These are phyloP conservation scores for Termitomyces sp. DNA, from an alignment of 768 basidiomycete species.

Conservation along the genomic window DNA sequence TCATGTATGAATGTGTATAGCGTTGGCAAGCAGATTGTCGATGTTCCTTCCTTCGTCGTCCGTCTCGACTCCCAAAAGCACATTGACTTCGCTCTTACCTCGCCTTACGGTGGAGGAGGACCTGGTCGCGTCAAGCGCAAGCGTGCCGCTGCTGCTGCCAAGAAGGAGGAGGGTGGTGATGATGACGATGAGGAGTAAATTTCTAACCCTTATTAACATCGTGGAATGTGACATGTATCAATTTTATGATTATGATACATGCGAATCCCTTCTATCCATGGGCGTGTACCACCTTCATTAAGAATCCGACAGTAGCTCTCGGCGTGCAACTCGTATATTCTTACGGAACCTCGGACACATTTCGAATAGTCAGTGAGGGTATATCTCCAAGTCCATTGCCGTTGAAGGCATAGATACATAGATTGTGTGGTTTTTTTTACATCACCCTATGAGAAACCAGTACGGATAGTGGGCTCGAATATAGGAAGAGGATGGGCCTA, in stretches of 20 bases:
- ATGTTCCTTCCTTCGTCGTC: conserved; percentile 97
- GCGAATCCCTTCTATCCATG: background rate
- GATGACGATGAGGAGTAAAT: conserved; percentile 86
- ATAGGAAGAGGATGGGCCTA: conserved; percentile 31
- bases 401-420: background rate
- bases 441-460: conserved; percentile 18
- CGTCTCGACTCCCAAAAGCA: conserved; percentile 99
- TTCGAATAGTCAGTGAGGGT: background rate
- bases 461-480: conserved; percentile 23
- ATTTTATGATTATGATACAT: conserved; percentile 18
- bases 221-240: conserved; percentile 12
- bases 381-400: background rate
- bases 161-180: conserved; percentile 85
- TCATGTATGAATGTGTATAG: conserved; percentile 27
- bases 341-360: no score
- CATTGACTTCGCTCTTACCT: conserved; percentile 97
- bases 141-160: conserved; percentile 89
- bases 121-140: conserved; percentile 98
- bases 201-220: conserved; percentile 3
- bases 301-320: no score
- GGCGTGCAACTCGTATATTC: no score
- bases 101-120: conserved; percentile 93
- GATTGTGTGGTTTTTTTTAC: background rate
- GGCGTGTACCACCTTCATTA: background rate
- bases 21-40: conserved; percentile 98